Evolutionary conservation across 1,139 yeast species (phyloP).

Genomic region (Scheffersomyces quercinus): DNA sequence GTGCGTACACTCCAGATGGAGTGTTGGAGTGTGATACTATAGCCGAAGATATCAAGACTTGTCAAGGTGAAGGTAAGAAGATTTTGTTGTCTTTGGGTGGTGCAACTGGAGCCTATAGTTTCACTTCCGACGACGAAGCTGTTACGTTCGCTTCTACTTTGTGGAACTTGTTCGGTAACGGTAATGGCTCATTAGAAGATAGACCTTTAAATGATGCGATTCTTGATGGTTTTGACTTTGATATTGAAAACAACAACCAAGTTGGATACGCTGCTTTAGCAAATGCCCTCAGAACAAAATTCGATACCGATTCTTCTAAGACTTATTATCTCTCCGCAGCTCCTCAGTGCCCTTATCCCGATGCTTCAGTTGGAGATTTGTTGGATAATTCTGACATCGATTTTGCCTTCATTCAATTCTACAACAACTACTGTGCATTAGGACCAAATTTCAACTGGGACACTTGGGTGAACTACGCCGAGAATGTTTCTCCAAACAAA

Average conservation of each 20-base stretch:
- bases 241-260: slow-evolving; percentile 43
- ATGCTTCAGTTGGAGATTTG: slow-evolving; percentile 74
- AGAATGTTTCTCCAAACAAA: slow-evolving; percentile 61
- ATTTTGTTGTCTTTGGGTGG: slow-evolving; percentile 87
- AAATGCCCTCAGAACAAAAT: slow-evolving; percentile 57
- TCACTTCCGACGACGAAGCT: slow-evolving; percentile 62
- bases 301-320: slow-evolving; percentile 53
- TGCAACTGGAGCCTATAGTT: slow-evolving; percentile 78
- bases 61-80: slow-evolving; percentile 78
- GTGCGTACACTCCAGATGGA: slow-evolving; percentile 50
- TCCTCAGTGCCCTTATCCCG: slow-evolving; percentile 95
- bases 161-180: slow-evolving; percentile 80
- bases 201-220: slow-evolving; percentile 73
- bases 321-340: slow-evolving; percentile 85
- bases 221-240: slow-evolving; percentile 50
- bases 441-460: slow-evolving; percentile 73
- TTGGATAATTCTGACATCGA: slow-evolving; percentile 66
- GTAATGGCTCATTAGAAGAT: slow-evolving; percentile 25
- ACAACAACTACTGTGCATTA: slow-evolving; percentile 81
- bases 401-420: slow-evolving; percentile 89
- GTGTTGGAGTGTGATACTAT: slow-evolving; percentile 60
- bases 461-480: slow-evolving; percentile 76
- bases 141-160: slow-evolving; percentile 68
- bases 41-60: slow-evolving; percentile 76
- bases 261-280: slow-evolving; percentile 66